phyloP scores from a whole-genome alignment of 805 yeast genomes.

The Candida tibetensis region DNA sequence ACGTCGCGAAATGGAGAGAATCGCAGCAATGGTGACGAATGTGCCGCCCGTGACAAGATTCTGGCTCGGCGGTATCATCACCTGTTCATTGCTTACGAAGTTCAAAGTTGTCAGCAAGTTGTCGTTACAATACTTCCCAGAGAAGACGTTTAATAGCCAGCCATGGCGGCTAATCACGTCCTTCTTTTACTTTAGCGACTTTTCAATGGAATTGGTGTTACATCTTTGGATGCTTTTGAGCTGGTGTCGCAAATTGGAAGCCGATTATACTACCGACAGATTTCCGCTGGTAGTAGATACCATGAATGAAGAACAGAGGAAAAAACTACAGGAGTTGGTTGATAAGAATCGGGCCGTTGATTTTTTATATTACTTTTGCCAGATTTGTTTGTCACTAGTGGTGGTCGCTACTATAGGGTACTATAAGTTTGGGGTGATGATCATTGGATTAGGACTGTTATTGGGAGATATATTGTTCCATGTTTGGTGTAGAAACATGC shows the following conservation, averaged over 20 bases:
- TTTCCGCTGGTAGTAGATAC: conserved; percentile 20
- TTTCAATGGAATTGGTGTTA: conserved; percentile 21
- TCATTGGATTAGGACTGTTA: conserved; percentile 34
- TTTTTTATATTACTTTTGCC: conserved; percentile 27
- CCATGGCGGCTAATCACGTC: conserved; percentile 38
- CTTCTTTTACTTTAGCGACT: conserved; percentile 31
- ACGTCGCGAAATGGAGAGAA: background rate
- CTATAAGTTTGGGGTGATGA: conserved; percentile 13
- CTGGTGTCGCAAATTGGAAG: conserved; percentile 25
- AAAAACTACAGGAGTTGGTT: conserved; percentile 11
- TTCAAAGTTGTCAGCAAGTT: conserved; percentile 16
- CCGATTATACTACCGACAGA: conserved; percentile 14
- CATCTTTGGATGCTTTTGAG: conserved; percentile 17
- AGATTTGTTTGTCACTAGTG: conserved; percentile 25
- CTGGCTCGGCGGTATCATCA: conserved; percentile 27
- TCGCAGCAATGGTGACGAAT: conserved; percentile 3
- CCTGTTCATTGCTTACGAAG: conserved; percentile 19
- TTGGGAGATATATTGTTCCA: conserved; percentile 40
- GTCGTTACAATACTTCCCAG: conserved; percentile 25
- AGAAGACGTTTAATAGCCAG: conserved; percentile 25
- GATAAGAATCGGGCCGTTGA: conserved; percentile 25
- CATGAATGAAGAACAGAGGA: conserved; percentile 15
- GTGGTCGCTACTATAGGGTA: conserved; percentile 15
- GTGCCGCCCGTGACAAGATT: conserved; percentile 22
- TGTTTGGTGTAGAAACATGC: conserved; percentile 47